Evolutionary conservation across 164 flowering plant genomes (phyloP).

Genomic region (Nelumbo lutea): DNA sequence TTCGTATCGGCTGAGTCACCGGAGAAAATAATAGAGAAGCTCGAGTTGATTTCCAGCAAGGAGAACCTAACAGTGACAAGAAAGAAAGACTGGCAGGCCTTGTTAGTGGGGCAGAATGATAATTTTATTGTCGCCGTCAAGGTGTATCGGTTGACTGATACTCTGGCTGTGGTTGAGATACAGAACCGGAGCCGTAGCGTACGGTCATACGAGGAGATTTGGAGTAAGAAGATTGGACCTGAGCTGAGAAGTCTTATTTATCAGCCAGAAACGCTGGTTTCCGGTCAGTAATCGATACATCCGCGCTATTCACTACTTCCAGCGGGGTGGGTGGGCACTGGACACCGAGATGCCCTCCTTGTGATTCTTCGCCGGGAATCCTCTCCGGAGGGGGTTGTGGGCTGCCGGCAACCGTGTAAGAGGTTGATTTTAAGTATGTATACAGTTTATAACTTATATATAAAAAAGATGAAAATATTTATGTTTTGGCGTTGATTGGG

Average conservation of each 20-base stretch:
- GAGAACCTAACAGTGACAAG: constrained; percentile 19
- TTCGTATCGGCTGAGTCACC: constrained; percentile 39
- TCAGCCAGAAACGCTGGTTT: constrained; percentile 14
- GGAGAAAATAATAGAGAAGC: constrained; percentile 28
- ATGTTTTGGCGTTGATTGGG: too few species aligned
- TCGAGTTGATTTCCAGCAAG: constrained; percentile 28
- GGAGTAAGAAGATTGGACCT: constrained; percentile 38
- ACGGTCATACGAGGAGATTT: constrained; percentile 12
- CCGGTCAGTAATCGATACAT: constrained; percentile 1
- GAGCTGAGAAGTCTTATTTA: constrained; percentile 25
- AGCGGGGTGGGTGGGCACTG: not conserved
- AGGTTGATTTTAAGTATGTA: too few species aligned
- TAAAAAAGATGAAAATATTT: too few species aligned
- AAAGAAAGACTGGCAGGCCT: constrained; percentile 18
- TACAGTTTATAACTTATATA: too few species aligned
- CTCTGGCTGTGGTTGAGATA: constrained; percentile 39
- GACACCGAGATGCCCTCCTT: too few species aligned
- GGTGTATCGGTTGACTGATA: constrained; percentile 36
- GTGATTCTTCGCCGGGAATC: not conserved
- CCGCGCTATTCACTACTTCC: not conserved
- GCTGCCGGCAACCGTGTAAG: not conserved
- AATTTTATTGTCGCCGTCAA: constrained; percentile 20
- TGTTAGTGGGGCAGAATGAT: constrained; percentile 37
- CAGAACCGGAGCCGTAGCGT: constrained; percentile 11
- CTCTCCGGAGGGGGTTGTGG: not conserved